Base-by-base conservation (phyloP, 345 rosid genomes). In the Kernera saxatilis region DNA sequence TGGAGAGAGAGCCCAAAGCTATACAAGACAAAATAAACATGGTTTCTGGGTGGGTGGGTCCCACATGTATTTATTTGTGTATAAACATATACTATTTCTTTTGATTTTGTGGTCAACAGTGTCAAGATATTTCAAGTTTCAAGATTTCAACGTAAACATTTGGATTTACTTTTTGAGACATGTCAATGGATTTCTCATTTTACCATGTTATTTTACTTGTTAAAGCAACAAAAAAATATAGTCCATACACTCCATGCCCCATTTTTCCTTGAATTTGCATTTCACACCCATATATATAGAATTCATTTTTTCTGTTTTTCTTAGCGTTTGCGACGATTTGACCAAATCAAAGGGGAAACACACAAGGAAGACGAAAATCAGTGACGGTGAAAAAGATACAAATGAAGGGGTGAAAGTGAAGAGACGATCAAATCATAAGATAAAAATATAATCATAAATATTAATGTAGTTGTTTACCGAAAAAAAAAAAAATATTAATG, bases 121-220 rank as follows among this genome's bases (percentile, higher is more conserved):
- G 64, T 70, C 11, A 61, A 71, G 8, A 14, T 29, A 36, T 70
- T 70, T 64, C 79, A 76, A 76, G 75, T 76, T 76, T 76, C 75
- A 55, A 76, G 75, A 76, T 75, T 63, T 64, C 66, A 64, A 63
- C 50, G 70, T 75, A 62, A 69, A 69, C 73, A 59, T 68, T 44
- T 63, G 67, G 79, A 76, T 70, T 76, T 55, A 76, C 79, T 76
- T 76, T 70, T 76, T 64, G 67, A 70, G 79, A 76, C 79, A 76
- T 70, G 79, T 76, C 76, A 76, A 70, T 70, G 61, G 75, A 70
- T 64, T 64, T 70, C 48, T 54, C 60, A 35, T 75, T 70, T 75
- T 48, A 70, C 79, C 50, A 48, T 64, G 23, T 13, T 69, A 3
- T 35, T 67, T 68, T 70, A 70, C 79, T 70, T 40, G 40, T 56